A percentile compares a stretch with the other conserved stretches of the same genome.
phyloP scores from a whole-genome alignment of 495 filamentous ascomycete species.

The Daldinia caldariorum region DNA sequence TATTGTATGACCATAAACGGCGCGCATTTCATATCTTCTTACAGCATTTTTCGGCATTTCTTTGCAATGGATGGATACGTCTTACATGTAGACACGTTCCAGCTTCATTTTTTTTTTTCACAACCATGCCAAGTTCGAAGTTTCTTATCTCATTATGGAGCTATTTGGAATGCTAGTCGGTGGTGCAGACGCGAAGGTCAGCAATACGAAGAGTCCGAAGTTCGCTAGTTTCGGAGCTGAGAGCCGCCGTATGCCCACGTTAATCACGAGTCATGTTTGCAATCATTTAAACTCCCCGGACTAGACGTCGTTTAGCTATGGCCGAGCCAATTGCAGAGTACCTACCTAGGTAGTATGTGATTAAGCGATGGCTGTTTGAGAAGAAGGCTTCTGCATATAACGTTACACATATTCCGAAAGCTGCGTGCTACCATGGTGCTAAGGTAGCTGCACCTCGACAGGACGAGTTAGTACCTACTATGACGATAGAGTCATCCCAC shows the following conservation, averaged over 20 bases:
- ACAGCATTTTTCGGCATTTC: no score
- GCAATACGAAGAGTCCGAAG: neutral
- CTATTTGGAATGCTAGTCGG: neutral
- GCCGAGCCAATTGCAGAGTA: neutral
- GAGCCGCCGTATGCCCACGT: neutral
- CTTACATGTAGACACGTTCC: no score
- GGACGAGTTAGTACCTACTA: no score
- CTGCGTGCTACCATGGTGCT: no score
- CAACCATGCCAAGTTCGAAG: neutral
- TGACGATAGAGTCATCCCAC: neutral
- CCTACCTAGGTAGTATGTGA: no score
- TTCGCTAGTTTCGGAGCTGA: neutral
- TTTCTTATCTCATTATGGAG: neutral
- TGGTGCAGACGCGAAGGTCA: neutral
- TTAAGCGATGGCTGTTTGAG: no score
- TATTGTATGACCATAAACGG: no score
- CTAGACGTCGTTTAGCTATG: neutral
- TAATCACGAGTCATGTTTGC: neutral
- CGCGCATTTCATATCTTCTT: no score
- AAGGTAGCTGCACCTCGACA: no score
- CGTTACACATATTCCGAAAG: no score
- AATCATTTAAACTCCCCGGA: neutral
- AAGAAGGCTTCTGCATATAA: no score
- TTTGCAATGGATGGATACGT: no score
- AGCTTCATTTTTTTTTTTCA: neutral